A percentile compares a stretch with the other conserved stretches of the same genome.
Evolutionary conservation across 345 rosid genomes (phyloP).

Genomic region (Toxicodendron radicans): DNA sequence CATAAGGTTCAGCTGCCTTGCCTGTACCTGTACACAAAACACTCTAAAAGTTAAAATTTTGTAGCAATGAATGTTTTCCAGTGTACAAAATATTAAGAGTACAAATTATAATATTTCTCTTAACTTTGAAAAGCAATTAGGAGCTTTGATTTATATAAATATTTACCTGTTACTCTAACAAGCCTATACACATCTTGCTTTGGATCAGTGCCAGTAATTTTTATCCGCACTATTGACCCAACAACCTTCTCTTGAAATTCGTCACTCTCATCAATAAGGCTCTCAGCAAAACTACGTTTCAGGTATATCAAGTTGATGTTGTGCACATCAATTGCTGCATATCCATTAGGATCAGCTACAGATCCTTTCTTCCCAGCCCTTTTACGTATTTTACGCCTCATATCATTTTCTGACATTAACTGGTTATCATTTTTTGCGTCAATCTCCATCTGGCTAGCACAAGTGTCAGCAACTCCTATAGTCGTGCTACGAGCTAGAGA

Average conservation of each 20-base stretch:
- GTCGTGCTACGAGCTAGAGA: slow-evolving; percentile 23
- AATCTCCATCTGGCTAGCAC: slow-evolving; percentile 32
- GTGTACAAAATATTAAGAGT: not conserved
- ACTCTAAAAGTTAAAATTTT: slow-evolving; percentile 17
- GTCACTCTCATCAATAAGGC: slow-evolving; percentile 60
- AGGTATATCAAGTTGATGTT: slow-evolving; percentile 74
- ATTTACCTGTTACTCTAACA: slow-evolving; percentile 83
- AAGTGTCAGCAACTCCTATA: slow-evolving; percentile 35
- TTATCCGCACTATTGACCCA: slow-evolving; percentile 86
- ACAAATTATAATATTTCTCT: not conserved
- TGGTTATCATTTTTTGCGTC: slow-evolving; percentile 35
- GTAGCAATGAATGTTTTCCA: not conserved
- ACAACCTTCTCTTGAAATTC: slow-evolving; percentile 70
- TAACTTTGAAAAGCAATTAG: slow-evolving; percentile 19
- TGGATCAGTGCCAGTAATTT: slow-evolving; percentile 60
- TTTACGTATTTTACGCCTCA: slow-evolving; percentile 52
- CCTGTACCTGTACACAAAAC: slow-evolving; percentile 55
- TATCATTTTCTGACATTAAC: slow-evolving; percentile 35
- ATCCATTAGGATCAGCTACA: slow-evolving; percentile 47
- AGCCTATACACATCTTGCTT: slow-evolving; percentile 79
- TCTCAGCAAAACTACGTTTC: slow-evolving; percentile 67
- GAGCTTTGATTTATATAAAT: slow-evolving; percentile 18
- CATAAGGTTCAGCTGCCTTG: slow-evolving; percentile 58
- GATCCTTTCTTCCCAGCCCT: slow-evolving; percentile 48
- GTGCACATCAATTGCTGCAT: slow-evolving; percentile 85